phyloP scores from a whole-genome alignment of 768 basidiomycete genomes.

The Cantharellus anzutake region DNA sequence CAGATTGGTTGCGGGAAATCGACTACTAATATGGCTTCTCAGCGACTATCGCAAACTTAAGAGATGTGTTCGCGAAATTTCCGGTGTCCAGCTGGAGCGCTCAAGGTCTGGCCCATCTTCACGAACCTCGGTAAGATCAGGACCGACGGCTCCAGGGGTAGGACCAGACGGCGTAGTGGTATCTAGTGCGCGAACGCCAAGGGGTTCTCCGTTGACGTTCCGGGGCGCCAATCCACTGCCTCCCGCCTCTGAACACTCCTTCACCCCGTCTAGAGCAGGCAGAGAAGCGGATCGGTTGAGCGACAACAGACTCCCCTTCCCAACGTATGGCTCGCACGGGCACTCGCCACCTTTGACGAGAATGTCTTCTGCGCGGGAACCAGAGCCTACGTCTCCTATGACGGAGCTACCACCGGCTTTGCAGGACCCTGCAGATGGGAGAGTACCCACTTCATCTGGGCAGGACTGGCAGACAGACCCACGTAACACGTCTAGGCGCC shows the following conservation, averaged over 20 bases:
- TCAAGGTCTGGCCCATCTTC: not conserved
- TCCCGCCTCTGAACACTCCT: not conserved
- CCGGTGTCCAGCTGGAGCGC: constrained; percentile 8
- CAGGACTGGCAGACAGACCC: too few species aligned
- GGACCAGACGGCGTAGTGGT: not conserved
- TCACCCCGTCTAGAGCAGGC: not conserved
- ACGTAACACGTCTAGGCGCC: too few species aligned
- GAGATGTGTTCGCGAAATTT: constrained; percentile 39
- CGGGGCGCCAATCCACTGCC: not conserved
- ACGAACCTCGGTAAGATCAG: not conserved
- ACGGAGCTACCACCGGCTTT: not conserved
- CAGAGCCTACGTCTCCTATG: constrained; percentile 20
- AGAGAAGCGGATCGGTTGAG: not conserved
- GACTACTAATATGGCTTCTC: not conserved
- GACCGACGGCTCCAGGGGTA: not conserved
- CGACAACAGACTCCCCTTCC: not conserved
- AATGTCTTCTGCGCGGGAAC: not conserved
- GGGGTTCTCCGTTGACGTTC: too few species aligned
- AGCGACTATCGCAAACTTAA: constrained; percentile 63
- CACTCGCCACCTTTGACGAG: not conserved
- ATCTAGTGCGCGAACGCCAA: too few species aligned
- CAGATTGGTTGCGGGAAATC: not conserved
- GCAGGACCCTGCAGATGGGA: not conserved
- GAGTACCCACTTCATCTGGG: too few species aligned
- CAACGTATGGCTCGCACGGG: not conserved